These are phyloP conservation scores for Aristolochia californica DNA, from an alignment of 164 flowering plant species.

Conservation along the genomic window DNA sequence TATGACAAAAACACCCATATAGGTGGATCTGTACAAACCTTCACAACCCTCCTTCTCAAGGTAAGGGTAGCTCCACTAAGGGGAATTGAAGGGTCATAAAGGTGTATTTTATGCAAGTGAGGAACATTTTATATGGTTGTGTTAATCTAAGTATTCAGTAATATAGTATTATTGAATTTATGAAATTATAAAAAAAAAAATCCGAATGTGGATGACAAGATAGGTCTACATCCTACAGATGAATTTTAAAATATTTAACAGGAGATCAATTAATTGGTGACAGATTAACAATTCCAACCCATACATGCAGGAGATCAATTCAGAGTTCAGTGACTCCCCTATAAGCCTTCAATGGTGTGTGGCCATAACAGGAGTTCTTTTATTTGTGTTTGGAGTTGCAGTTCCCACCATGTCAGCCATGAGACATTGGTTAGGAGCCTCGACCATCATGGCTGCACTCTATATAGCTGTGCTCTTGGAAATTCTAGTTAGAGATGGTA, in stretches of 20 bases:
- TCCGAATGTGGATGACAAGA: too few relatives aligned
- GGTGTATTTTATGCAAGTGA: too few relatives aligned
- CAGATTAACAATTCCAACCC: neutral
- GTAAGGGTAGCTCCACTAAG: neutral
- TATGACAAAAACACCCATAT: too few relatives aligned
- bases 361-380: constrained; percentile 31
- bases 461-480: constrained; percentile 24
- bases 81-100: too few relatives aligned
- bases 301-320: constrained; percentile 25
- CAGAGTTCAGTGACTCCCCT: constrained; percentile 25
- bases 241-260: neutral
- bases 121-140: too few relatives aligned
- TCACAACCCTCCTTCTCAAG: neutral
- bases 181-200: too few relatives aligned
- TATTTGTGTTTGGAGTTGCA: constrained; percentile 29
- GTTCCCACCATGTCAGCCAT: constrained; percentile 50
- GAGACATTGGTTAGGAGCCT: constrained; percentile 36
- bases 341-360: constrained; percentile 43
- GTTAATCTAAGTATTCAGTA: too few relatives aligned
- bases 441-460: constrained; percentile 23
- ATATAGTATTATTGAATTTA: too few relatives aligned
- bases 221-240: neutral
- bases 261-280: neutral
- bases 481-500: constrained; percentile 34
- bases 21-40: too few relatives aligned